A percentile compares a stretch with the other conserved stretches of the same genome.
Conservation (phyloP, 306 rosid species). For the Citrullus amarus region DNA sequence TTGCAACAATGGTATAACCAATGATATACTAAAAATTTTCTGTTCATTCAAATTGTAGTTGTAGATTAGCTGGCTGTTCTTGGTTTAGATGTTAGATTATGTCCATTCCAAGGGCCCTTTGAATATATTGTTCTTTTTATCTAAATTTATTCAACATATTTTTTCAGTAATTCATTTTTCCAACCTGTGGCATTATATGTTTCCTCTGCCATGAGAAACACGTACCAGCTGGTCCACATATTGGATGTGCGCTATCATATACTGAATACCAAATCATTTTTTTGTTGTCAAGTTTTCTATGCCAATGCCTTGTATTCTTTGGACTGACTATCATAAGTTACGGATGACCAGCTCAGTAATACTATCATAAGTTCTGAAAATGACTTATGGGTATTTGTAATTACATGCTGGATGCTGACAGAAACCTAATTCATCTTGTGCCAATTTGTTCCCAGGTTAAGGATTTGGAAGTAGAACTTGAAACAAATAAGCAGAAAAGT, state of each 20-base stretch:
- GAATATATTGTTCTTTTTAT: background rate
- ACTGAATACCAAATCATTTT: background rate
- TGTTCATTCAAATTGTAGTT: background rate
- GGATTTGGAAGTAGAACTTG: conserved; percentile 96
- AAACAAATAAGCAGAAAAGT: conserved; percentile 60
- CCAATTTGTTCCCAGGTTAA: conserved; percentile 51
- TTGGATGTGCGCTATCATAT: background rate
- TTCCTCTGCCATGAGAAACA: background rate
- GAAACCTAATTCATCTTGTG: background rate
- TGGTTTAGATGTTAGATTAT: background rate
- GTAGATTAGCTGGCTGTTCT: background rate
- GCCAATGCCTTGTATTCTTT: background rate
- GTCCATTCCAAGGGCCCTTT: background rate
- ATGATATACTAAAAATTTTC: background rate
- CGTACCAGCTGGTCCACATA: background rate
- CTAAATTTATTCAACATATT: background rate
- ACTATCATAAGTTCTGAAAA: background rate
- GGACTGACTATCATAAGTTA: background rate
- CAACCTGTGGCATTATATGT: background rate
- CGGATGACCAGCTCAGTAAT: background rate
- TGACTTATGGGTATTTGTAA: background rate
- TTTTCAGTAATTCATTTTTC: background rate
- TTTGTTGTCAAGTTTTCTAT: background rate
- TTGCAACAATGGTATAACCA: conserved; percentile 66
- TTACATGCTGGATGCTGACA: background rate